Evolutionary conservation across 768 basidiomycete species (phyloP).

Genomic region (Lactifluus echinatus): DNA sequence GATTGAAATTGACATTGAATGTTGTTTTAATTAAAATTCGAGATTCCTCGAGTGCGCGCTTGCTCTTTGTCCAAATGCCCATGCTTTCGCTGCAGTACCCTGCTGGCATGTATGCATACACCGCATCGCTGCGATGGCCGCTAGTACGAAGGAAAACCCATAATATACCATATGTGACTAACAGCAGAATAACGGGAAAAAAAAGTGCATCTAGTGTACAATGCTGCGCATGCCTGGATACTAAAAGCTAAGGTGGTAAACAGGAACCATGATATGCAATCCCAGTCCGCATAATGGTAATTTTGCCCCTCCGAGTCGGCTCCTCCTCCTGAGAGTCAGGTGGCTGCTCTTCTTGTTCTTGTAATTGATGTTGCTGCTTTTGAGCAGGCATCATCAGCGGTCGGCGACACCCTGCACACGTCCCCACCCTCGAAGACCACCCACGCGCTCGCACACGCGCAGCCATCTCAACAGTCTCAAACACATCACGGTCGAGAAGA

Average conservation of each 20-base stretch:
- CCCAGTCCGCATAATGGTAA: conserved; percentile 52
- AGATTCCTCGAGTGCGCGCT: too few species aligned
- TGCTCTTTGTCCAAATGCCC: too few species aligned
- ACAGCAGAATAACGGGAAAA: not conserved
- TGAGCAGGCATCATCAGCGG: conserved; percentile 34
- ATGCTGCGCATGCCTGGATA: conserved; percentile 16
- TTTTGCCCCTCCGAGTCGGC: conserved; percentile 20
- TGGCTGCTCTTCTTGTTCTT: not conserved
- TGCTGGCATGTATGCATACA: too few species aligned
- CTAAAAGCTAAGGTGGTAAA: conserved; percentile 24
- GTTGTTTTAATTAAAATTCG: too few species aligned
- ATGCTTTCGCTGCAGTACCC: too few species aligned
- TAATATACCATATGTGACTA: too few species aligned
- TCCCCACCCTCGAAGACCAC: conserved; percentile 45
- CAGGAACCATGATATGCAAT: conserved; percentile 47
- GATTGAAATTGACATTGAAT: too few species aligned
- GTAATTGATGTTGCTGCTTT: too few species aligned
- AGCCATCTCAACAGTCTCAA: conserved; percentile 56
- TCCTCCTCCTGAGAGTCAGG: conserved; percentile 7
- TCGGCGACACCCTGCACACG: conserved; percentile 48
- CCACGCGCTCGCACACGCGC: conserved; percentile 50
- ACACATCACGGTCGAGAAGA: conserved; percentile 75
- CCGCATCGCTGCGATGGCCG: too few species aligned
- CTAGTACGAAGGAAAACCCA: too few species aligned
- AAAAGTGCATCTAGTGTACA: conserved; percentile 23